phyloP scores from a whole-genome alignment of 768 basidiomycete genomes.

The Russula foetens region DNA sequence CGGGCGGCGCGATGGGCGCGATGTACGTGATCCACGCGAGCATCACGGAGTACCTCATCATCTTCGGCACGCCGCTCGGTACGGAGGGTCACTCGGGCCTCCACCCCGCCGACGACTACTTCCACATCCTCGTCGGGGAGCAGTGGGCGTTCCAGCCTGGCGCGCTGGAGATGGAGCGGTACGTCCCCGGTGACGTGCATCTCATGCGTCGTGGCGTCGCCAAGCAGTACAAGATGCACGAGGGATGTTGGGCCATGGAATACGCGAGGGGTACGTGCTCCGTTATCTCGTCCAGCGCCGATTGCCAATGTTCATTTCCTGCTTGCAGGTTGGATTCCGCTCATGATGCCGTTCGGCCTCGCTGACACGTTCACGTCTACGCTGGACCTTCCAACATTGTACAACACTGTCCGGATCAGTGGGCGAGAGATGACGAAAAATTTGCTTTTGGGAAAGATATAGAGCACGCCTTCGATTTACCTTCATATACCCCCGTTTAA shows the following conservation, averaged over 20 bases:
- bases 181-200: constrained; percentile 79
- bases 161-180: constrained; percentile 75
- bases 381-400: constrained; percentile 77
- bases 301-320: background rate
- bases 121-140: constrained; percentile 89
- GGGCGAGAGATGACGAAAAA: constrained; percentile 80
- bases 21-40: constrained; percentile 98
- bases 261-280: constrained; percentile 72
- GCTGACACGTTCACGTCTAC: constrained; percentile 84
- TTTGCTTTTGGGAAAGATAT: constrained; percentile 82
- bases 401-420: constrained; percentile 67
- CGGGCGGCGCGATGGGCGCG: constrained; percentile 95
- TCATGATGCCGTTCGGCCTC: constrained; percentile 93
- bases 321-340: constrained; percentile 87
- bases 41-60: constrained; percentile 94
- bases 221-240: constrained; percentile 98
- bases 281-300: background rate
- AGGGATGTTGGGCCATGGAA: constrained; percentile 93
- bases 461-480: constrained; percentile 15
- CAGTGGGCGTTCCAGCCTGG: constrained; percentile 91
- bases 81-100: constrained; percentile 94
- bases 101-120: constrained; percentile 97
- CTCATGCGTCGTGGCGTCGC: constrained; percentile 71
- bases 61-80: constrained; percentile 93
- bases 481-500: background rate